phyloP scores from a whole-genome alignment of 2,329 filamentous ascomycete species.

The Phyllosticta citriasiana region DNA sequence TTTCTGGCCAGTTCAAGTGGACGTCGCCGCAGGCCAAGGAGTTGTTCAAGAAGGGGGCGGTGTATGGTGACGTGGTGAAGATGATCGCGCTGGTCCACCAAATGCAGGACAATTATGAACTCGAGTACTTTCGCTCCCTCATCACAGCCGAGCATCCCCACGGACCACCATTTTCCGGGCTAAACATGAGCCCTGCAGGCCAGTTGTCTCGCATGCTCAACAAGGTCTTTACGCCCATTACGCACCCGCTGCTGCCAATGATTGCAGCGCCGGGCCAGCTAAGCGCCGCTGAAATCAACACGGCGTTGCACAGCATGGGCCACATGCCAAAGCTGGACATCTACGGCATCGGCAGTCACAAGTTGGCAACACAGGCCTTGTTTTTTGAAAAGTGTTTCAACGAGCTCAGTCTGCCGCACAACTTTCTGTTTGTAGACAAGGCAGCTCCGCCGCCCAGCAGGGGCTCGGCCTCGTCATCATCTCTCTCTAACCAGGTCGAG shows the following conservation, averaged over 20 bases:
- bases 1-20: constrained; percentile 77
- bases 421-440: constrained; percentile 65
- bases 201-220: constrained; percentile 77
- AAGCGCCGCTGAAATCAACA: constrained; percentile 77
- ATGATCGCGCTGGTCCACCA: constrained; percentile 80
- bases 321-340: constrained; percentile 71
- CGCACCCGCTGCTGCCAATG: constrained; percentile 71
- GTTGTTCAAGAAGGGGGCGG: constrained; percentile 60
- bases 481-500: constrained; percentile 31
- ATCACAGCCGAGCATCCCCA: constrained; percentile 57
- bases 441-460: constrained; percentile 28
- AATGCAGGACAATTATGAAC: constrained; percentile 78
- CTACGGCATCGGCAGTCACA: constrained; percentile 66
- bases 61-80: constrained; percentile 78
- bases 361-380: constrained; percentile 54
- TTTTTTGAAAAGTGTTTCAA: constrained; percentile 65
- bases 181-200: constrained; percentile 82
- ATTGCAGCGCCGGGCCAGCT: constrained; percentile 80
- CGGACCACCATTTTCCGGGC: constrained; percentile 65
- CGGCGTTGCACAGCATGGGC: constrained; percentile 65
- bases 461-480: not conserved
- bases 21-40: constrained; percentile 60
- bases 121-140: constrained; percentile 77
- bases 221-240: constrained; percentile 79
- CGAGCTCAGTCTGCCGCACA: constrained; percentile 70